Conservation (phyloP, 108 stramenopile genomes). For the Mediolabrus comicus region DNA sequence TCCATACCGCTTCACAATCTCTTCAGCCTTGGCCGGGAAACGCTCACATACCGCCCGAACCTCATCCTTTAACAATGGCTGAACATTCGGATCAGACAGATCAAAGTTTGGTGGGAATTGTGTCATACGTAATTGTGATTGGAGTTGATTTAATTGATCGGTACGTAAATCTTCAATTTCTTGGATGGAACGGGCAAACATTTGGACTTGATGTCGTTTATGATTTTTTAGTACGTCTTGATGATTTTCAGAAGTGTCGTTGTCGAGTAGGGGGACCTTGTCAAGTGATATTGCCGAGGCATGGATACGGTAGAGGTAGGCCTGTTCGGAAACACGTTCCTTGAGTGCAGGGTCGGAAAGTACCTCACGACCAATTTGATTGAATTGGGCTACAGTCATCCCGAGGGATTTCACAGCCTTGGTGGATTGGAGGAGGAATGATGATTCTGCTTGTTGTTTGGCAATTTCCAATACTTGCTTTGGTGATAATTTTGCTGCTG, state of each 20-base stretch:
- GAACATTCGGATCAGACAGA: conserved; percentile 57
- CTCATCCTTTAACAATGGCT: conserved; percentile 59
- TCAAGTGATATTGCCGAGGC: conserved; percentile 59
- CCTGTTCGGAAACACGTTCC: conserved; percentile 73
- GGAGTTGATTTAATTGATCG: conserved; percentile 55
- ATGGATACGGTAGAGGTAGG: conserved; percentile 71
- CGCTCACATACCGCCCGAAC: conserved; percentile 55
- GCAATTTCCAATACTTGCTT: conserved; percentile 6
- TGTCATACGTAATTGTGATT: conserved; percentile 47
- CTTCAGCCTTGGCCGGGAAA: conserved; percentile 67
- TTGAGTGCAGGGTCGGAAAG: conserved; percentile 42
- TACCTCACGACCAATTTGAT: conserved; percentile 63
- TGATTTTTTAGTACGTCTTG: conserved; percentile 35
- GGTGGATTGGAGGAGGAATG: conserved; percentile 46
- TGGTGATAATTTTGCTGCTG: not conserved
- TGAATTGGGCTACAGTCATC: conserved; percentile 66
- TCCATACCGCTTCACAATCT: conserved; percentile 69
- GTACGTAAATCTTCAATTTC: conserved; percentile 67
- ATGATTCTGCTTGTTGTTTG: conserved; percentile 26
- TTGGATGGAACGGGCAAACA: conserved; percentile 58
- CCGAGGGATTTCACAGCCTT: conserved; percentile 64
- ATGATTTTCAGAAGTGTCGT: too few relatives aligned
- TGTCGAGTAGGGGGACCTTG: conserved; percentile 43
- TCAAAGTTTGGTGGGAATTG: conserved; percentile 55
- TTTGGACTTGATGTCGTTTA: conserved; percentile 49